Percentiles rank a stretch among this genome's conserved stretches.
Evolutionary conservation across 495 filamentous ascomycete species (phyloP).

Genomic region (Elaphomyces granulatus): DNA sequence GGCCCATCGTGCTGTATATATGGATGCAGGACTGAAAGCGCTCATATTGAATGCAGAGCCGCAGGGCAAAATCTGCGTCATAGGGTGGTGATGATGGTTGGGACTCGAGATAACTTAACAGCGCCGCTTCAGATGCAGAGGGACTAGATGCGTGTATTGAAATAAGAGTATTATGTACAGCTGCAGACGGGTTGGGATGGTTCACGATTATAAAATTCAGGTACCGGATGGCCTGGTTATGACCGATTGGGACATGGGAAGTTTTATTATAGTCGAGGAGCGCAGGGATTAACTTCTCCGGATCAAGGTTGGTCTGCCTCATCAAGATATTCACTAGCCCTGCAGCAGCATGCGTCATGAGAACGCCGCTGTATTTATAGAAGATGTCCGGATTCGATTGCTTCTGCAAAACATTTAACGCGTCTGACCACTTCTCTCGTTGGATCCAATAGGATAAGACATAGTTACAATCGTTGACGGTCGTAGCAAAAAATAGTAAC

Average conservation of each 20-base stretch:
- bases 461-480: conserved; percentile 81
- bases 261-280: conserved; percentile 85
- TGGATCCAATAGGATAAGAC: conserved; percentile 96
- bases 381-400: conserved; percentile 88
- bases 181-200: conserved; percentile 64
- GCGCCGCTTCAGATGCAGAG: conserved; percentile 64
- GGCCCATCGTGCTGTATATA: conserved; percentile 90
- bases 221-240: conserved; percentile 93
- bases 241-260: conserved; percentile 28
- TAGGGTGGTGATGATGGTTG: conserved; percentile 62
- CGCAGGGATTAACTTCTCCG: conserved; percentile 79
- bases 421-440: conserved; percentile 84
- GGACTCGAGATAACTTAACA: conserved; percentile 75
- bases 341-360: conserved; percentile 75
- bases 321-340: conserved; percentile 87
- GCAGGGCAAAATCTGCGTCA: conserved; percentile 93
- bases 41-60: conserved; percentile 85
- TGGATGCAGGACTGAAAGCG: conserved; percentile 87
- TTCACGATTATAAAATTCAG: conserved; percentile 87
- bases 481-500: conserved; percentile 76
- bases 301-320: conserved; percentile 77
- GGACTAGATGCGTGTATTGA: conserved; percentile 86
- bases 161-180: conserved; percentile 95
- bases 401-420: conserved; percentile 72
- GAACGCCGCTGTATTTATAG: conserved; percentile 89